Evolutionary conservation across 1,284 basidiomycete genomes (phyloP), one percentile per base, ranked within the genome.

Genomic region (Puccinia coronata): DNA sequence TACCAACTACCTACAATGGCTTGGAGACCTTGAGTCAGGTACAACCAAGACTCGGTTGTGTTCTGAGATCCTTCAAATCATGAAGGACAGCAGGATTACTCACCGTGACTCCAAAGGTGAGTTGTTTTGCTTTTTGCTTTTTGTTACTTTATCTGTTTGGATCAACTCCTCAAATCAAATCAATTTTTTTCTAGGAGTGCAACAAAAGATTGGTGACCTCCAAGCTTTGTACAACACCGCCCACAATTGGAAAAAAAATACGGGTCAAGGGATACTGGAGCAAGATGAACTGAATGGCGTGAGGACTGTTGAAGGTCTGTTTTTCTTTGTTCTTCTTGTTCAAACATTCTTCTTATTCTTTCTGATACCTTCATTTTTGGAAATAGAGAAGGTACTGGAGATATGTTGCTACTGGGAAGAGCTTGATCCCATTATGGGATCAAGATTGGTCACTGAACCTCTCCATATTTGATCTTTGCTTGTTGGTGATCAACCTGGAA

Each of bases 191-290:
- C 39, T 47, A 69, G 65, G 65, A 25, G 39, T 69, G 16, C 43
- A n/a, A 9, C 65, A 69, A 49, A 69, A 69, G 23, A 69, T 69
- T 43, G 65, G 39, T 25, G 65, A 69, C 39, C 65, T 69, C n/a
- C 65, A 69, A 28, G 2, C 11, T 23, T 69, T n/a, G 1, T 69
- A 69, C 65, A 69, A 69, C 41, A 43, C 65, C 11, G 65, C 65
- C 11, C 25, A 41, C 31, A 41, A 69, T 41, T 69, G 9, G 6
- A 23, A 23, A n/a, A 69, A 69, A 25, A 69, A 69, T 25, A 69
- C 39, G 31, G 65, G 65, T 25, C 39, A 69, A n/a, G 65, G 65
- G 23, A 69, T 69, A 2, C 25, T 69, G 34, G 65, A 11, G 4
- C 6, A 6, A 43, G 65, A 69, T 47, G 65, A 69, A 28, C 2